Conservation (phyloP, 2,329 filamentous ascomycete genomes). For the Sordariomycetes sp. region DNA sequence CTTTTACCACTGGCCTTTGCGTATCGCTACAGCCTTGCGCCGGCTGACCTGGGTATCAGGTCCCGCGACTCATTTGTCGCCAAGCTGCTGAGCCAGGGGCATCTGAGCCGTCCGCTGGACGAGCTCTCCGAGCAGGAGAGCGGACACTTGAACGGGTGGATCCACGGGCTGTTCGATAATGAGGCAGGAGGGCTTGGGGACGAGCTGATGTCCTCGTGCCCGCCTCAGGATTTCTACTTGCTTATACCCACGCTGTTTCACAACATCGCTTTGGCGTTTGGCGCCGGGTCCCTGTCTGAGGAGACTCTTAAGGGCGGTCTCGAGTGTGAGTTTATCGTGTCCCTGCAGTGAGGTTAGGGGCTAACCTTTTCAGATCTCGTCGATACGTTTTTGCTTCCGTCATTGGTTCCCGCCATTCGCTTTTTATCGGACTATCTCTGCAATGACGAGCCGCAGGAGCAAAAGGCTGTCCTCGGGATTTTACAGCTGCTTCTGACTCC, state of each 20-base stretch:
- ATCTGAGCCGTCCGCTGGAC: constrained; percentile 40
- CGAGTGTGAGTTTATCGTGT: constrained; percentile 45
- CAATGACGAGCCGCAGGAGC: constrained; percentile 47
- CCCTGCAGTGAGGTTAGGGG: not conserved
- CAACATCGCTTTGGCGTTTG: constrained; percentile 59
- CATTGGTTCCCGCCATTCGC: constrained; percentile 57
- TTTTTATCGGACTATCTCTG: constrained; percentile 62
- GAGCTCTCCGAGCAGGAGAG: constrained; percentile 53
- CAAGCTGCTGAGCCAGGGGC: constrained; percentile 47
- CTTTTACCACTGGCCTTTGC: constrained; percentile 61
- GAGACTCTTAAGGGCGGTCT: constrained; percentile 62
- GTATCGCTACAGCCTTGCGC: constrained; percentile 58
- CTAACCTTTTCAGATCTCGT: constrained; percentile 46
- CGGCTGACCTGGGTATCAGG: constrained; percentile 48
- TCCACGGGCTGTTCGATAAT: constrained; percentile 62
- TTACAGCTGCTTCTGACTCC: constrained; percentile 61
- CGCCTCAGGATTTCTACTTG: constrained; percentile 71
- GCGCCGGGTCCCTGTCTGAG: constrained; percentile 50
- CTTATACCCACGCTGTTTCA: constrained; percentile 66
- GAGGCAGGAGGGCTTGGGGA: constrained; percentile 64
- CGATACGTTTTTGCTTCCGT: constrained; percentile 69
- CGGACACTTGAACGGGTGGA: constrained; percentile 58
- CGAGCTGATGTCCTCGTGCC: constrained; percentile 69
- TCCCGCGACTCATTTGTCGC: constrained; percentile 53
- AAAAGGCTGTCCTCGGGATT: constrained; percentile 57